Percentiles rank a stretch among this genome's conserved stretches.
Conservation (phyloP, 257 asterid species). For the Ehretia macrophylla region DNA sequence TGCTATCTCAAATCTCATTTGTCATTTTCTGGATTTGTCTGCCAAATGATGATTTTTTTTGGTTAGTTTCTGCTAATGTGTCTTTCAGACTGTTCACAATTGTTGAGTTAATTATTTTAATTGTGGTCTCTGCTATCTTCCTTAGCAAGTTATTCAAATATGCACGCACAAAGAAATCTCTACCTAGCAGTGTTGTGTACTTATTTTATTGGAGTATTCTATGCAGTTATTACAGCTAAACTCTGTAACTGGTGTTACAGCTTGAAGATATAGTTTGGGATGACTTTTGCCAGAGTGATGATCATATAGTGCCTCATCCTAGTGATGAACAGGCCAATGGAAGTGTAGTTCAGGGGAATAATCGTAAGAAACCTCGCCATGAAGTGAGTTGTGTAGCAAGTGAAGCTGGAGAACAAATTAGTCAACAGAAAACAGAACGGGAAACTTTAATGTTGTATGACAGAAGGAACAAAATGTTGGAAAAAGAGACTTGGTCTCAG, state of each 20-base stretch:
- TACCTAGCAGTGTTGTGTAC: no score
- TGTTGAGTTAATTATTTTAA: no score
- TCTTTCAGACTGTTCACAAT: no score
- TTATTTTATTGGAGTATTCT: no score
- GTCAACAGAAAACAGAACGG: constrained; percentile 25
- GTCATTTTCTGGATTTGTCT: no score
- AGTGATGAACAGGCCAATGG: constrained; percentile 22
- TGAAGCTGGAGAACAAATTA: constrained; percentile 28
- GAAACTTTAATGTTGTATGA: constrained; percentile 28
- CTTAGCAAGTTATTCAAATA: background rate
- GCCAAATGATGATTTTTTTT: no score
- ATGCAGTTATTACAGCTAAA: constrained; percentile 35
- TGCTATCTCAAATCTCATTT: no score
- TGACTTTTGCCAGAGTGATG: constrained; percentile 56
- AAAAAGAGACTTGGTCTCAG: constrained; percentile 33
- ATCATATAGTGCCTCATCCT: constrained; percentile 75
- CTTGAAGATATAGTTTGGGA: constrained; percentile 74
- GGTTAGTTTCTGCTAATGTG: no score
- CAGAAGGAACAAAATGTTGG: constrained; percentile 49
- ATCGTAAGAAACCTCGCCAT: constrained; percentile 37
- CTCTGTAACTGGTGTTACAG: constrained; percentile 62
- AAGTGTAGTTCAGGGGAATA: constrained; percentile 31
- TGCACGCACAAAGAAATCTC: no score
- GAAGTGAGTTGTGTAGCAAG: constrained; percentile 29
- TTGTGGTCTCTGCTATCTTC: background rate